phyloP scores from a whole-genome alignment of 169 alveolate species.

The Eimeria sp. region DNA sequence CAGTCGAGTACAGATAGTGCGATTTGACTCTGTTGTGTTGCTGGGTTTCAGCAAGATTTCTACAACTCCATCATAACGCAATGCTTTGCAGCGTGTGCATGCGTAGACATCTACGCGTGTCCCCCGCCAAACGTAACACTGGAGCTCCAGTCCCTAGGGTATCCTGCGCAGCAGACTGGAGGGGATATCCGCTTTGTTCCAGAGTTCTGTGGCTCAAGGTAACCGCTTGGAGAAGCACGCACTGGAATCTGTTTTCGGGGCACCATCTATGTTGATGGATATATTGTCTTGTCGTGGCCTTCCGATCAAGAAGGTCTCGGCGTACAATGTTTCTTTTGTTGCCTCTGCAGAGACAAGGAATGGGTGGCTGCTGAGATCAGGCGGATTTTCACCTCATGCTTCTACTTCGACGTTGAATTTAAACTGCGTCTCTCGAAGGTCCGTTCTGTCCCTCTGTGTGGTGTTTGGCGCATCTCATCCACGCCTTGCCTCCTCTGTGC shows the following conservation, averaged over 20 bases:
- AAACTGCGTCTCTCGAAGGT: conserved; percentile 66
- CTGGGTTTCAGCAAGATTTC: conserved; percentile 54
- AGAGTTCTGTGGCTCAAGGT: conserved; percentile 61
- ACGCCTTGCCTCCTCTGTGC: background rate
- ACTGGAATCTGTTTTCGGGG: background rate
- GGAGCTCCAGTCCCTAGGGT: conserved; percentile 60
- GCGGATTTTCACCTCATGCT: conserved; percentile 56
- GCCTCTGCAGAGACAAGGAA: conserved; percentile 50
- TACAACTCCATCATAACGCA: conserved; percentile 31
- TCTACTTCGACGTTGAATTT: conserved; percentile 60
- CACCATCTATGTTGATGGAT: background rate
- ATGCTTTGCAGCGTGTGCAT: conserved; percentile 45
- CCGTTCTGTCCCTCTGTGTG: background rate
- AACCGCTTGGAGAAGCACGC: background rate
- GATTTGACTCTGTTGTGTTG: background rate
- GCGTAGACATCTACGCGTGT: conserved; percentile 54
- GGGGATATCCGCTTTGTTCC: conserved; percentile 66
- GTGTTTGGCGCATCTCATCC: background rate
- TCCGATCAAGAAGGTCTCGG: background rate
- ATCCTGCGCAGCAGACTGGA: conserved; percentile 57
- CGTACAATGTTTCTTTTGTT: background rate
- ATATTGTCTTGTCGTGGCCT: background rate
- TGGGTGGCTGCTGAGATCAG: conserved; percentile 68
- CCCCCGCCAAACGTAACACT: conserved; percentile 50
- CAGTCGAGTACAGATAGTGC: background rate